Evolutionary conservation across 1,284 basidiomycete species (phyloP), one percentile per base, ranked within the genome.

Genomic region (Porodaedalea pini): DNA sequence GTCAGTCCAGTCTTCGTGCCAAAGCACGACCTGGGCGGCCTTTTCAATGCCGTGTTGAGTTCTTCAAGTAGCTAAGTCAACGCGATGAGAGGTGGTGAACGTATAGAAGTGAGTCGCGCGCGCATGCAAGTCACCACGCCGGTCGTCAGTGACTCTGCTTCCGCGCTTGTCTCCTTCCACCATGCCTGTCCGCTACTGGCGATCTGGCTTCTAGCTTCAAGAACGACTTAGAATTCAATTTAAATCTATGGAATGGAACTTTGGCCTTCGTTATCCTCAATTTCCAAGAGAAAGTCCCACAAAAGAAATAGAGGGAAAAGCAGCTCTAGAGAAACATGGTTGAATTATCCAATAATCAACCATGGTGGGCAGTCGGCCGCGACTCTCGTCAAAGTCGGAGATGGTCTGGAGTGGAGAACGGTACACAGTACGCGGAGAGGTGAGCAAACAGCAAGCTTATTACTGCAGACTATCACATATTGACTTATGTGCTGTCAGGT

Each of bases 351-450:
- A 34, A 68, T 77, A 63, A 61, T 88, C 55, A 77, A 82, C 43
- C 70, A 75, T 59, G 87, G 87, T 4, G 70, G 77, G 11, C 65
- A 82, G 41, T 79, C 76, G 47, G 77, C 82, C 41, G 74, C 77
- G 19, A 82, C 79, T 13, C 68, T 90, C 48, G 62, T 74, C 23
- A 55, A 55, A 27, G 41, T 21, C 31, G 37, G 31, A 15, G 70
- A 78, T 25, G 66, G 68, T 13, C 69, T 83, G 4, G 69, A 78
- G 61, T 90, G 87, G 86, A 71, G 73, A 3, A 76, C 75, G 51
- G 71, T 81, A 25, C 63, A 74, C 11, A 65, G 69, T 43, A 58
- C 66, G 59, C 59, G 57, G 59, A 67, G 67, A 59, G 58, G 66
- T 70, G 50, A 25, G 43, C 23, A 13, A 13, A 13, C 13, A 34